Conservation (phyloP, 179 eudicot species). For the Beta macrorhiza region DNA sequence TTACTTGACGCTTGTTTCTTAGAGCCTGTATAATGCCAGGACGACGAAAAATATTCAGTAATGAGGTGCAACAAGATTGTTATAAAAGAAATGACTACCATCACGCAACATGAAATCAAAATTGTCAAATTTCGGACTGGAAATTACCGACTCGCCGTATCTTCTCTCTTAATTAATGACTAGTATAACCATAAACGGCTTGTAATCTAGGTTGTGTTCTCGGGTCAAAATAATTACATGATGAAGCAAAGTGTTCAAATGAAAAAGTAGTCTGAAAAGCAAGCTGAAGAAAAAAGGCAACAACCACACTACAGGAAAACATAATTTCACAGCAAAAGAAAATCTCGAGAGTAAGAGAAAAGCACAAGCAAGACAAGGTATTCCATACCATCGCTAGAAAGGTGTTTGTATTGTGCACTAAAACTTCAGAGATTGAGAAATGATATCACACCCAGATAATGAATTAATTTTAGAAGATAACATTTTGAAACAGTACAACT, state of each 20-base stretch:
- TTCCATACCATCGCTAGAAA: background rate
- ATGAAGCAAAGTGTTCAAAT: background rate
- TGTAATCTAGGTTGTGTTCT: background rate
- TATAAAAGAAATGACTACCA: background rate
- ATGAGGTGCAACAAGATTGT: background rate
- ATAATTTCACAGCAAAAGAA: background rate
- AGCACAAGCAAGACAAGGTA: background rate
- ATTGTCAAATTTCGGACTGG: background rate
- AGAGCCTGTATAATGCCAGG: slow-evolving; percentile 37
- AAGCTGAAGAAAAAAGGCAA: background rate
- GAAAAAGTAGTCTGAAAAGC: background rate
- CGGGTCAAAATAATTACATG: background rate
- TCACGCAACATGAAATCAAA: background rate
- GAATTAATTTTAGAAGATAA: background rate
- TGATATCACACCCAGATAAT: background rate
- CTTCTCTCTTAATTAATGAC: background rate
- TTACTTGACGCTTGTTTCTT: slow-evolving; percentile 40
- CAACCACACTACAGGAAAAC: background rate
- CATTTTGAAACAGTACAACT: background rate
- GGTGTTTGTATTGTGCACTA: background rate
- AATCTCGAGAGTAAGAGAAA: background rate
- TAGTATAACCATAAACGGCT: background rate
- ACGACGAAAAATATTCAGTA: background rate
- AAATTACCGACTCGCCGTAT: background rate
- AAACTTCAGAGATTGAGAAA: background rate